Percentiles rank a stretch among this genome's conserved stretches.
Evolutionary conservation across 75 land plant species (phyloP).

Genomic region (Sequoiadendron giganteum): DNA sequence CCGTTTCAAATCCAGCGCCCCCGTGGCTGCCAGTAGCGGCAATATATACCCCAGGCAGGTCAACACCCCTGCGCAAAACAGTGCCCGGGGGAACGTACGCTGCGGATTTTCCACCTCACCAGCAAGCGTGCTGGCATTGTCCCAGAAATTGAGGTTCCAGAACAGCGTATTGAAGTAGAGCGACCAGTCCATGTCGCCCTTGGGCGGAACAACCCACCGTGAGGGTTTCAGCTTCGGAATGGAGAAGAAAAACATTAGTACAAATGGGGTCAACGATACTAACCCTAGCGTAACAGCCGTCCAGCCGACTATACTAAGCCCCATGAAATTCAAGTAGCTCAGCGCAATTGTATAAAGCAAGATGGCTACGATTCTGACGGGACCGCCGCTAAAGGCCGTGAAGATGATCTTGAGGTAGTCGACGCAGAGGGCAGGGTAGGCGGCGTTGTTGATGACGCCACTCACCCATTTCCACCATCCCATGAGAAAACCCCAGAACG

Average conservation of each 20-base stretch:
- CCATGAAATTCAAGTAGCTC: slow-evolving; percentile 78
- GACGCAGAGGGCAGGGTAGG: slow-evolving; percentile 64
- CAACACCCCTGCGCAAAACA: slow-evolving; percentile 50
- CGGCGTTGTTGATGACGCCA: too few relatives aligned
- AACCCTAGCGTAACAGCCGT: slow-evolving; percentile 54
- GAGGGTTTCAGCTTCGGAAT: slow-evolving; percentile 49
- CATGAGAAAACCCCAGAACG: too few relatives aligned
- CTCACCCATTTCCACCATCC: too few relatives aligned
- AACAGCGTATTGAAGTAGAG: slow-evolving; percentile 34
- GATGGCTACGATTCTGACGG: slow-evolving; percentile 39
- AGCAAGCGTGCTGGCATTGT: slow-evolving; percentile 72
- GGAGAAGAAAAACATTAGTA: slow-evolving; percentile 40
- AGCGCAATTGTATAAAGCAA: slow-evolving; percentile 41
- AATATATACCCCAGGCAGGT: slow-evolving; percentile 54
- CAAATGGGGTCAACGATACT: slow-evolving; percentile 50
- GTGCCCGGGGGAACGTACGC: slow-evolving; percentile 56
- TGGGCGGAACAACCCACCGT: slow-evolving; percentile 46
- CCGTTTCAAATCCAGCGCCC: slow-evolving; percentile 34
- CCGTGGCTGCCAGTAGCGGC: slow-evolving; percentile 67
- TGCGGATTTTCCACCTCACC: slow-evolving; percentile 18
- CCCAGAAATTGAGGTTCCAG: slow-evolving; percentile 96
- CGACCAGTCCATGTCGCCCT: slow-evolving; percentile 1
- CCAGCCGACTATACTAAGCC: slow-evolving; percentile 66
- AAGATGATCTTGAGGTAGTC: slow-evolving; percentile 64
- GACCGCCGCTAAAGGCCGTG: slow-evolving; percentile 51